These are phyloP conservation scores for Hanseniaspora hatyaiensis DNA, from an alignment of 805 yeast genomes.

Conservation along the genomic window DNA sequence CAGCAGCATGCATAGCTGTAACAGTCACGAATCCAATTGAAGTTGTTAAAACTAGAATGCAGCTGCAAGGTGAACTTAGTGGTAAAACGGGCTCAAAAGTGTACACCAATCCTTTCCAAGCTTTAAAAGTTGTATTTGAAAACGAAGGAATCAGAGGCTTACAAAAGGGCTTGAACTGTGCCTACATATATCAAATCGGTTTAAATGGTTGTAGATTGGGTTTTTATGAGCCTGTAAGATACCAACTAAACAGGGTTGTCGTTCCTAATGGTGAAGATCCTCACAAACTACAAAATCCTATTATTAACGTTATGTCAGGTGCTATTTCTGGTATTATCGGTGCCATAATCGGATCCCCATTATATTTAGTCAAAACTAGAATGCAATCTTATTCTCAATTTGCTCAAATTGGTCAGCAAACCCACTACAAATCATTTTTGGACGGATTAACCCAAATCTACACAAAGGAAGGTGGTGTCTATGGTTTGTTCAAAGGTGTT, in stretches of 20 bases:
- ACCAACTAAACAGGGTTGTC: constrained; percentile 41
- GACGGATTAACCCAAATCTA: constrained; percentile 59
- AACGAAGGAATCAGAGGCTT: constrained; percentile 80
- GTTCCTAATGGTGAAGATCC: constrained; percentile 40
- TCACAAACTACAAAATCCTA: constrained; percentile 37
- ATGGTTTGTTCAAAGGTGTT: constrained; percentile 78
- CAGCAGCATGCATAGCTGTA: constrained; percentile 96
- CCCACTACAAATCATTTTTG: constrained; percentile 60
- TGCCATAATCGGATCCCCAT: constrained; percentile 80
- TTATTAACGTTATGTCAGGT: constrained; percentile 68
- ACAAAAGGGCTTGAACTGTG: constrained; percentile 82
- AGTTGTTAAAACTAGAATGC: constrained; percentile 90
- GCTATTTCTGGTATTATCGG: constrained; percentile 79
- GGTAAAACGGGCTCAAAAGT: constrained; percentile 32
- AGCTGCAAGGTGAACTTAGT: constrained; percentile 83
- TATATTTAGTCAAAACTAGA: constrained; percentile 85
- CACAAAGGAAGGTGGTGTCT: constrained; percentile 60
- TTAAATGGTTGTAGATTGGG: constrained; percentile 92
- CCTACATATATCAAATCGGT: constrained; percentile 81
- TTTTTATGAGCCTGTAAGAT: constrained; percentile 78
- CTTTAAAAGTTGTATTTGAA: constrained; percentile 54
- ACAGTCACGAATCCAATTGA: constrained; percentile 95
- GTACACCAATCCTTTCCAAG: constrained; percentile 80
- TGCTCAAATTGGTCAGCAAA: constrained; percentile 77
- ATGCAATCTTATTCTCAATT: constrained; percentile 80